A percentile compares a stretch with the other conserved stretches of the same genome.
These are phyloP conservation scores for Guyanaporus albipodus DNA, from an alignment of 768 basidiomycete genomes.

Conservation along the genomic window DNA sequence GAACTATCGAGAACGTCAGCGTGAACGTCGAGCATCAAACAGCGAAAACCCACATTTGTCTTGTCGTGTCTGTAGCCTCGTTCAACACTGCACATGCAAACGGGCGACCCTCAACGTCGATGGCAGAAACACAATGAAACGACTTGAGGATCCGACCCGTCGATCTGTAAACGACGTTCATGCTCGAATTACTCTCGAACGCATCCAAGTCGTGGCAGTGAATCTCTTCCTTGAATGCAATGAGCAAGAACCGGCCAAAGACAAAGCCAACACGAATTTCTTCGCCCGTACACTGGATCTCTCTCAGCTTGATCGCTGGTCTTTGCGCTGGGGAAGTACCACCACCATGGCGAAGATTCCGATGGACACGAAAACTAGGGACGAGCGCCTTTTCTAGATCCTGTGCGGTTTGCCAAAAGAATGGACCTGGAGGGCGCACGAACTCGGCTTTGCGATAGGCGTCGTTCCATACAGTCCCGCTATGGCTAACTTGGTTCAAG, in stretches of 20 bases:
- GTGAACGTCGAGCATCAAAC: not conserved
- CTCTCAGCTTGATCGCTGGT: not conserved
- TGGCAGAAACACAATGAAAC: conserved; percentile 7
- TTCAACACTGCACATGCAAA: conserved; percentile 13
- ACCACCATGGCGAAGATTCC: not conserved
- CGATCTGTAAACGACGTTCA: conserved; percentile 7
- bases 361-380: conserved; percentile 4
- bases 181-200: not conserved
- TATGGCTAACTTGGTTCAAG: conserved; percentile 3
- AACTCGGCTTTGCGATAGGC: conserved; percentile 10
- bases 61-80: not conserved
- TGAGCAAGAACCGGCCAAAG: conserved; percentile 14
- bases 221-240: conserved; percentile 11
- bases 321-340: not conserved
- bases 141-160: not conserved
- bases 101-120: conserved; percentile 11
- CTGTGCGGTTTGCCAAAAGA: conserved; percentile 8
- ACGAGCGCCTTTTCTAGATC: conserved; percentile 15
- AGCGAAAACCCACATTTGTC: conserved; percentile 1
- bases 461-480: conserved; percentile 14
- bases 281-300: conserved; percentile 5
- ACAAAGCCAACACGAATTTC: conserved; percentile 2
- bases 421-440: conserved; percentile 16
- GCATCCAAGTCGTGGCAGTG: conserved; percentile 11
- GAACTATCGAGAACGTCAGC: conserved; percentile 6